A percentile compares a stretch with the other conserved stretches of the same genome.
Conservation (phyloP, 1,139 yeast species). For the Scheffersomyces insectosa region DNA sequence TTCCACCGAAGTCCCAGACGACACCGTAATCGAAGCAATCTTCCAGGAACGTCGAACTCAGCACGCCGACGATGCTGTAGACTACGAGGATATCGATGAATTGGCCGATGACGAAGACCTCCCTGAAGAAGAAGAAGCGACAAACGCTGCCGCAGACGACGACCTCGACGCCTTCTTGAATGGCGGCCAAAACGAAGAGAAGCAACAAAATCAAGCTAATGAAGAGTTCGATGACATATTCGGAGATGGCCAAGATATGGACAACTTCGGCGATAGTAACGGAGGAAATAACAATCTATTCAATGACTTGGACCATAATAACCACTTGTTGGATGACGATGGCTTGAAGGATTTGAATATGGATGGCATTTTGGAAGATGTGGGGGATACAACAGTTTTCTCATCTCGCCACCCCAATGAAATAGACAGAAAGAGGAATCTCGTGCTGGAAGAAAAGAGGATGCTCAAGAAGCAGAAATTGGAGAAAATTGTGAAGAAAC, state of each 20-base stretch:
- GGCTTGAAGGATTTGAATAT: constrained; percentile 43
- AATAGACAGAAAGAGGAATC: constrained; percentile 19
- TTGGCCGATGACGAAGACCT: constrained; percentile 76
- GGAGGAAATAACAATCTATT: constrained; percentile 10
- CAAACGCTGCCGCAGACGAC: constrained; percentile 23
- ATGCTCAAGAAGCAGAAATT: constrained; percentile 25
- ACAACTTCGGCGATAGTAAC: constrained; percentile 7
- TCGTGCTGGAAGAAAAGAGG: constrained; percentile 22
- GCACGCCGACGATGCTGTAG: constrained; percentile 94
- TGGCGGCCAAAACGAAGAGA: constrained; percentile 33
- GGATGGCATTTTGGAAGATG: constrained; percentile 36
- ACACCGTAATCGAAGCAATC: constrained; percentile 39
- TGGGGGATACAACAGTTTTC: constrained; percentile 14
- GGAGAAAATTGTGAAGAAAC: constrained; percentile 28
- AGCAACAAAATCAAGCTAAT: constrained; percentile 37
- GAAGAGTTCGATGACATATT: constrained; percentile 53
- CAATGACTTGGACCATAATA: constrained; percentile 23
- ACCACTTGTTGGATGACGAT: constrained; percentile 39
- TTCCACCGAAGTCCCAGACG: constrained; percentile 29
- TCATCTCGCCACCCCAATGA: constrained; percentile 9
- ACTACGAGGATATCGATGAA: constrained; percentile 93
- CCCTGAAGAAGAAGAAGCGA: constrained; percentile 40
- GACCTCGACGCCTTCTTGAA: constrained; percentile 12
- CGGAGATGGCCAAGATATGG: constrained; percentile 32
- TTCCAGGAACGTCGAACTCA: constrained; percentile 43